Evolutionary conservation across 176 grass and related monocot genomes (phyloP).

Genomic region (Miscanthus lutarioriparius): DNA sequence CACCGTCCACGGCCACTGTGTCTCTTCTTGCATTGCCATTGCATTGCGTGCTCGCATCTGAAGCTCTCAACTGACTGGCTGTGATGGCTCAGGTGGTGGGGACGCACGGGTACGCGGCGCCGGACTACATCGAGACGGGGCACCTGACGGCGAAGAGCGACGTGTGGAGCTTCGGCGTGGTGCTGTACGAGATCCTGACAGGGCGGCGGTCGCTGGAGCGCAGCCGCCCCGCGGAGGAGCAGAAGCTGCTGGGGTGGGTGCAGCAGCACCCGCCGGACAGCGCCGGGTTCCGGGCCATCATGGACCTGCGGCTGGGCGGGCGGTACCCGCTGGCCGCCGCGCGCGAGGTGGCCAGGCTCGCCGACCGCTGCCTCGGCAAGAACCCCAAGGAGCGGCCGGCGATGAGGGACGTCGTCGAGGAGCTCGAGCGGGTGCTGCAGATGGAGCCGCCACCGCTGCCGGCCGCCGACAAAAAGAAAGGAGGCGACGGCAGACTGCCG

Average conservation of each 20-base stretch:
- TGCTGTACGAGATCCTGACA: constrained; percentile 84
- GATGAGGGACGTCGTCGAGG: constrained; percentile 59
- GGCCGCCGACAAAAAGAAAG: background rate
- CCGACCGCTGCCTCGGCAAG: constrained; percentile 71
- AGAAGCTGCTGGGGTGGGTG: constrained; percentile 82
- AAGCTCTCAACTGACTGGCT: background rate
- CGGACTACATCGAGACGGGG: constrained; percentile 91
- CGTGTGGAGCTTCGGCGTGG: constrained; percentile 90
- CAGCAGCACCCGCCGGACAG: constrained; percentile 44
- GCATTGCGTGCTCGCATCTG: background rate
- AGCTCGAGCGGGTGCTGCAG: constrained; percentile 54
- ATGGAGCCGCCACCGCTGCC: constrained; percentile 32
- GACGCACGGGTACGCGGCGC: constrained; percentile 90
- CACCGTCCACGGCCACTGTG: too few species aligned
- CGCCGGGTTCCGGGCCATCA: constrained; percentile 56
- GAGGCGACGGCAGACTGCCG: background rate
- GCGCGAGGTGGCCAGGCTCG: constrained; percentile 57
- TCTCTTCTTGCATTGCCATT: background rate
- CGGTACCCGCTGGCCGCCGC: constrained; percentile 59
- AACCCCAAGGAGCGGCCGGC: constrained; percentile 69
- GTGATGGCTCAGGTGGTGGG: constrained; percentile 61
- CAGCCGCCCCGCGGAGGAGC: constrained; percentile 61
- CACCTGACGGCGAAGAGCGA: constrained; percentile 85
- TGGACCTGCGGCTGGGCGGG: constrained; percentile 72
- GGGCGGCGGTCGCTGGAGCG: constrained; percentile 69